Evolutionary conservation across 2,329 filamentous ascomycete species (phyloP), one percentile per base, ranked within the genome.

Genomic region (Aspergillus piperis): DNA sequence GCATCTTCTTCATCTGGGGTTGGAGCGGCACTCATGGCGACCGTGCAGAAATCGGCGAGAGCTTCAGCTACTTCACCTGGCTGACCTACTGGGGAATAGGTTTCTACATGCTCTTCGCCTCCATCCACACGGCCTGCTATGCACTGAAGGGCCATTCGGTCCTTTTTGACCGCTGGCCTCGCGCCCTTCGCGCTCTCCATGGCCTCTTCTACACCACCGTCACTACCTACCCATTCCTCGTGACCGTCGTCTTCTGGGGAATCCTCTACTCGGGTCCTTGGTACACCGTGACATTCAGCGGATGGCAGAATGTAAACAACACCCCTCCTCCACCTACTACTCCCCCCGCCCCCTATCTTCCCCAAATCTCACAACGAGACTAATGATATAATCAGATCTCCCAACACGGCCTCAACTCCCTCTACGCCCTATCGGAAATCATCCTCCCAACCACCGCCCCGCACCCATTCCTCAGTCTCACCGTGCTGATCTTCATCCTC

Each of bases 51-150:
- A 83, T 85, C 25, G 78, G 80, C 55, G 76, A 80, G 49, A 83
- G 83, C 49, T 95, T 96, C 80, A 91, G 88, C 68, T 96, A 86
- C 81, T 96, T 96, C 80, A 96, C 92, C 27, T 82, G 88, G 70
- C 80, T 95, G 60, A 91, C 89, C 8, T 95, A 89, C 82, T 95
- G 90, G 90, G 90, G 90, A 2, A 78, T 94, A 38, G 87, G 85
- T 23, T 94, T 93, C 78, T 96, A 96, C 81, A 88, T 89, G 73
- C 81, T 87, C 59, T 79, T 88, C 69, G 82, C 89, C 1, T 82
- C 88, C 17, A 63, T 86, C 17, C 91, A 96, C 79, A 92, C 90
- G 5, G 78, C 86, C 55, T 83, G 82, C 51, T 95, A 94, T 77
- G 83, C 84, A 11, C 75, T 78, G 44, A 78, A 77, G 27, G 82